Evolutionary conservation across 495 filamentous ascomycete genomes (phyloP), one percentile per base, ranked within the genome.

Genomic region (Xylaria bambusicola): DNA sequence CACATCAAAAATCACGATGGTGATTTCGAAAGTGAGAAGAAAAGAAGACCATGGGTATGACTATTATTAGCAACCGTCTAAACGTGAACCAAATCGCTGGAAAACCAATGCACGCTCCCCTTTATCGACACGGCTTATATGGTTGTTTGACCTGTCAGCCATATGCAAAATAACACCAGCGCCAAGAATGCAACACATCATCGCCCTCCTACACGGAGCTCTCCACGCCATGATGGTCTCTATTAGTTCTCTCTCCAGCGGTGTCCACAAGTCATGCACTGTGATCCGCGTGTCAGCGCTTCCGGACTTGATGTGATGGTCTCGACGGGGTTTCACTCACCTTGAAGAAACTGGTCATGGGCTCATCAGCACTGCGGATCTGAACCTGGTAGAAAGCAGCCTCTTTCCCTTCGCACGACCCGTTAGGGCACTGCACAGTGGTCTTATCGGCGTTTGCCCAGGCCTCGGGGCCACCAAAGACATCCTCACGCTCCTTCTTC

Each of bases 281-380:
- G 53, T 55, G n/a, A 56, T 35, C n/a, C 52, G 15, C 7, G 6
- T 27, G 46, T 75, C 57, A 72, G 65, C 65, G 51, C 36, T 31
- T 24, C 2, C 7, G 23, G 23, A 6, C 7, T 27, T 9, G 21
- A 46, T 27, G 35, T 36, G 50, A 23, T 13, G 13, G 41, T 42
- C 5, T 17, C n/a, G n/a, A n/a, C n/a, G n/a, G n/a, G 20, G 49
- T 27, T n/a, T 2, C 2, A 57, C 80, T 52, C 62, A 93, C 91
- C 88, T 90, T 92, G 72, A 88, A 93, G 74, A 98, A 98, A 40
- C 83, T 90, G 47, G 94, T 98, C 92, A 96, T 97, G 52, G 94
- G 94, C 81, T 98, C 94, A 76, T 98, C 94, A 40, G 95, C 94
- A 78, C 91, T 96, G 58, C 94, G 87, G 76, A 97, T 98, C 82